A percentile compares a stretch with the other conserved stretches of the same genome.
Evolutionary conservation across 2,329 filamentous ascomycete species (phyloP).

Genomic region (Aspergillus glaucus): DNA sequence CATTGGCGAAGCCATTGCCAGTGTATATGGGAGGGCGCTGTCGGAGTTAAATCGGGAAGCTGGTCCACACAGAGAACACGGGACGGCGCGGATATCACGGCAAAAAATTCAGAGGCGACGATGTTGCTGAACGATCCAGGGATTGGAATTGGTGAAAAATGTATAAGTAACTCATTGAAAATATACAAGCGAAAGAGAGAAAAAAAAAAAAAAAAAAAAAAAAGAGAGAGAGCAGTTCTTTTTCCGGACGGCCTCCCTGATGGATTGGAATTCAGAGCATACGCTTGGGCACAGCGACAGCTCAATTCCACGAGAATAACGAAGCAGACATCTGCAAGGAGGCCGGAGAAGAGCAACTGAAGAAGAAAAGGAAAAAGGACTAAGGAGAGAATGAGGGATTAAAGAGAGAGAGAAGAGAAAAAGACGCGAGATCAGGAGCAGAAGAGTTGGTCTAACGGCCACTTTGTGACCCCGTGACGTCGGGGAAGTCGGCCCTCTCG

Average conservation of each 20-base stretch:
- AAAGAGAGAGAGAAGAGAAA: conserved; percentile 1
- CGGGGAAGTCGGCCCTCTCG: conserved; percentile 28
- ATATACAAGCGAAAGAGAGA: conserved; percentile 2
- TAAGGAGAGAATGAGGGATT: background rate
- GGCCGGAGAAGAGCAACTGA: background rate
- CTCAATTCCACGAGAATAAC: conserved; percentile 7
- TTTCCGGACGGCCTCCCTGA: conserved; percentile 7
- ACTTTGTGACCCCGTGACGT: conserved; percentile 18
- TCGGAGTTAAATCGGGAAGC: background rate
- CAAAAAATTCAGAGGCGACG: background rate
- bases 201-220: conserved; percentile 1
- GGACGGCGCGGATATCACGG: background rate
- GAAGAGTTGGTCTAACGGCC: conserved; percentile 5
- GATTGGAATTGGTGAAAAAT: background rate
- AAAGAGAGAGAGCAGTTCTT: conserved; percentile 3
- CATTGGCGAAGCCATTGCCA: conserved; percentile 9
- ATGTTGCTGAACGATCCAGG: background rate
- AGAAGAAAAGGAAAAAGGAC: background rate
- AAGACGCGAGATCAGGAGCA: background rate
- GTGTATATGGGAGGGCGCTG: background rate
- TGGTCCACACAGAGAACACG: conserved; percentile 1
- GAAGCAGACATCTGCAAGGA: background rate
- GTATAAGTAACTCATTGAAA: conserved; percentile 10
- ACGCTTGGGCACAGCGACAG: conserved; percentile 9
- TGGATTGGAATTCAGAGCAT: conserved; percentile 6